Conservation (phyloP, 2,329 filamentous ascomycete species). For the Cladosporium phlei region DNA sequence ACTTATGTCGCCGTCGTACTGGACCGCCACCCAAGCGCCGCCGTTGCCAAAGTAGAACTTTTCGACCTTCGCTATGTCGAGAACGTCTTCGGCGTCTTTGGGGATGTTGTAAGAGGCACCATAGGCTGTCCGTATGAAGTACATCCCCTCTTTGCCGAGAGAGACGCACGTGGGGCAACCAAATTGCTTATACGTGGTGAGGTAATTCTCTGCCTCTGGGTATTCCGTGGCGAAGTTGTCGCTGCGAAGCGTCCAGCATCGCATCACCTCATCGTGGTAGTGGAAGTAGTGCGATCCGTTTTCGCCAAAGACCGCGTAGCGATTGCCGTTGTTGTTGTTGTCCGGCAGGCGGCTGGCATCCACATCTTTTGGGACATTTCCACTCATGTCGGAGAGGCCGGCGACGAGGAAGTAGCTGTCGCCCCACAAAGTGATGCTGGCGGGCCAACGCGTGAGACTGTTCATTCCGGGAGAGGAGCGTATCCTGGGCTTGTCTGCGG, state of each 20-base stretch:
- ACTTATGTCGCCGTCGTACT: slow-evolving; percentile 2
- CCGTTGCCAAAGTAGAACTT: slow-evolving; percentile 18
- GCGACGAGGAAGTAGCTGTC: slow-evolving; percentile 3
- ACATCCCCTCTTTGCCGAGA: background rate
- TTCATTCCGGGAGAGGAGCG: slow-evolving; percentile 3
- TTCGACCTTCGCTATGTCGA: slow-evolving; percentile 14
- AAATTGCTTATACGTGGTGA: slow-evolving; percentile 8
- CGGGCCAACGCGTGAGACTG: background rate
- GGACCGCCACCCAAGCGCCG: slow-evolving; percentile 10
- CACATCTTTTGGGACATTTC: background rate
- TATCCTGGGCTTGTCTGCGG: background rate
- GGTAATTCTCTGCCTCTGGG: slow-evolving; percentile 3
- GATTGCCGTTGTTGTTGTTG: slow-evolving; percentile 14
- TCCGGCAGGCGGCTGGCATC: background rate
- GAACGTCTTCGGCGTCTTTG: background rate
- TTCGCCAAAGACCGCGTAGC: slow-evolving; percentile 1
- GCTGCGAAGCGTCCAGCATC: slow-evolving; percentile 11
- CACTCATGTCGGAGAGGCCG: background rate
- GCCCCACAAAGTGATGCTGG: slow-evolving; percentile 2
- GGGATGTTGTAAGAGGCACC: slow-evolving; percentile 11
- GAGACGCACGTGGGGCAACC: slow-evolving; percentile 13
- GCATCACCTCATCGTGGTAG: slow-evolving; percentile 5
- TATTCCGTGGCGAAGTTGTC: slow-evolving; percentile 6
- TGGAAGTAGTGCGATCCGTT: slow-evolving; percentile 7
- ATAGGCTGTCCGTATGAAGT: slow-evolving; percentile 10